These are phyloP conservation scores for Linum lewisii DNA, from an alignment of 345 rosid species.

Conservation along the genomic window DNA sequence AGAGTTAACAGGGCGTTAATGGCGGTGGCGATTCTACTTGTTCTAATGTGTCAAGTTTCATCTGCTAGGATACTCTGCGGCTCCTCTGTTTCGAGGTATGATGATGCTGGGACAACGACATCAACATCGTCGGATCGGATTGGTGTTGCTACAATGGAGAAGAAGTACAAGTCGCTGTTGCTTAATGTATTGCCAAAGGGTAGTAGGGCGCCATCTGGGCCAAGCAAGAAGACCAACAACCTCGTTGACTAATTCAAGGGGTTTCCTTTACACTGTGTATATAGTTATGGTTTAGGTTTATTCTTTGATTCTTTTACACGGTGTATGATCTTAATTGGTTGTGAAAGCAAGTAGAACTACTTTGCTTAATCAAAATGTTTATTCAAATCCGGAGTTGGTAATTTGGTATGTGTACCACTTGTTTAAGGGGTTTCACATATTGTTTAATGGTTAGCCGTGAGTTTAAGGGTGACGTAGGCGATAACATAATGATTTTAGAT, in stretches of 20 bases:
- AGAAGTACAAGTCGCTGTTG: constrained; percentile 10
- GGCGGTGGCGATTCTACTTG: background rate
- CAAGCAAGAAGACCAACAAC: constrained; percentile 23
- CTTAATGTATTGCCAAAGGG: constrained; percentile 28
- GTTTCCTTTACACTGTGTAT: background rate
- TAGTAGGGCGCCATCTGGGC: constrained; percentile 22
- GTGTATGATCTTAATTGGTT: no score
- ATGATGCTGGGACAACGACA: background rate
- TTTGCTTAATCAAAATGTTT: no score
- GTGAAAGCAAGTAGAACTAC: no score
- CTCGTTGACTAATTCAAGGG: constrained; percentile 4
- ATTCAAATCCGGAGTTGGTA: no score
- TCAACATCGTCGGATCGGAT: background rate
- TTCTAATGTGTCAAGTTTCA: constrained; percentile 8
- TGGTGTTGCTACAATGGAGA: background rate
- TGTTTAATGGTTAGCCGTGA: no score
- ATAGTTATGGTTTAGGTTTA: no score
- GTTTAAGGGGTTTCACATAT: no score
- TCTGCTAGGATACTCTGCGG: constrained; percentile 9
- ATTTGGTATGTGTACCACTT: no score
- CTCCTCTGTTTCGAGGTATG: constrained; percentile 3
- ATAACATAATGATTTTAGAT: no score
- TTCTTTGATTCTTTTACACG: no score
- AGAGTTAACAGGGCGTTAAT: background rate
- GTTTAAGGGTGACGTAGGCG: no score